A percentile compares a stretch with the other conserved stretches of the same genome.
Evolutionary conservation across 805 yeast genomes (phyloP).

Genomic region (Suhomyces xylopsoci): DNA sequence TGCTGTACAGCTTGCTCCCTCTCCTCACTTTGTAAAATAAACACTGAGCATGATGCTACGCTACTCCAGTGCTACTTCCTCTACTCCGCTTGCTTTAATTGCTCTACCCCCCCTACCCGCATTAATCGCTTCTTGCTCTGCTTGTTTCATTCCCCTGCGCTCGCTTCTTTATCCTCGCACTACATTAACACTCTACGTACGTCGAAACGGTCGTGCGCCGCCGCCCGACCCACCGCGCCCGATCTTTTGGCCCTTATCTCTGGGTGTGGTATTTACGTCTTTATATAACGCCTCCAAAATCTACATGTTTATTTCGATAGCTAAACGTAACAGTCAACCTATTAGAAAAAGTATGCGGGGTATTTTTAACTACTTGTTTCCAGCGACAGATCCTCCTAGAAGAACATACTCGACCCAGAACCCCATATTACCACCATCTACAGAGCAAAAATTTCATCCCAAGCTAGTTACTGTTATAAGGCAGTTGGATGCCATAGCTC

Average conservation of each 20-base stretch:
- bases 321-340: neutral
- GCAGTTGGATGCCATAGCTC: slow-evolving; percentile 63
- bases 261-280: neutral
- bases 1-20: neutral
- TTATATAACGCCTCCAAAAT: slow-evolving; percentile 1
- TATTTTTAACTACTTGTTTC: slow-evolving; percentile 23
- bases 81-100: neutral
- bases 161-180: neutral
- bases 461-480: slow-evolving; percentile 40
- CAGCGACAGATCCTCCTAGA: slow-evolving; percentile 6
- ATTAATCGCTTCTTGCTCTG: neutral
- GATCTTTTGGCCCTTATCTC: neutral
- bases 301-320: neutral
- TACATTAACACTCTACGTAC: neutral
- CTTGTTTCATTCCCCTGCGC: neutral
- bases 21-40: neutral
- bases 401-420: slow-evolving; percentile 27
- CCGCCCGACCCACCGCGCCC: neutral
- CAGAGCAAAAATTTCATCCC: slow-evolving; percentile 38
- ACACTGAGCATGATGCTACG: neutral
- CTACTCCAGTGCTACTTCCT: neutral
- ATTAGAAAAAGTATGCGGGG: slow-evolving; percentile 21
- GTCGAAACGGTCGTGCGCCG: neutral
- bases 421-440: slow-evolving; percentile 16
- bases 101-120: no score